Evolutionary conservation across 495 filamentous ascomycete genomes (phyloP), one percentile per base, ranked within the genome.

Genomic region (Penicillium salamii): DNA sequence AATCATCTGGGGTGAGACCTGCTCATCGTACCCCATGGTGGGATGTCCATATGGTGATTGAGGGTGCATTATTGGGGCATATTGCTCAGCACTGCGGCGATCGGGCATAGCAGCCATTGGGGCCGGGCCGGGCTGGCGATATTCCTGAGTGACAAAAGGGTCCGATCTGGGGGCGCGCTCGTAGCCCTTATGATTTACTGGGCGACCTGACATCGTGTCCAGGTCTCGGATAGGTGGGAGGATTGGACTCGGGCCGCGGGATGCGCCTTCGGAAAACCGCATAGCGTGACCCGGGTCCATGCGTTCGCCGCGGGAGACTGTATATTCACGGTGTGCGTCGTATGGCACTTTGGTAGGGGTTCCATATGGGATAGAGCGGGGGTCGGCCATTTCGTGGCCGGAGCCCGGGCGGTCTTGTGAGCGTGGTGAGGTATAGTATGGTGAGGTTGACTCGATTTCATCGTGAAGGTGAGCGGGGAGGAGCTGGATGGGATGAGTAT

Each of bases 391-490:
- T n/a, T 73, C 65, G 31, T 68, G 66, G 12, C 54, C 53, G 13
- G 68, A 70, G 12, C 49, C 24, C n/a, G 67, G 68, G 32, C 67
- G 68, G 13, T 70, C 63, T 50, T 69, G 69, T 42, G 58, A 50
- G 46, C 57, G 65, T 19, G 63, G 61, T 17, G 67, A 59, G 38
- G 58, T 59, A 49, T 62, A 68, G 54, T 68, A 72, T 50, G 70
- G 58, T 8, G 69, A 71, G 17, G 35, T 48, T 23, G 70, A 74
- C 20, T 76, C 72, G 46, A 76, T 76, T 54, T 73, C 72, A 48
- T 74, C 71, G 52, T 74, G 72, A 5, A 76, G 64, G 53, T 76
- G 71, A 44, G 71, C 58, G 19, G 72, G 72, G 24, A 76, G 71
- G 6, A 76, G 58, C 72, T 76, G 32, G 1, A 3, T 2, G 15